A percentile compares a stretch with the other conserved stretches of the same genome.
Conservation (phyloP, 257 asterid genomes). For the Voacanga thouarsii region DNA sequence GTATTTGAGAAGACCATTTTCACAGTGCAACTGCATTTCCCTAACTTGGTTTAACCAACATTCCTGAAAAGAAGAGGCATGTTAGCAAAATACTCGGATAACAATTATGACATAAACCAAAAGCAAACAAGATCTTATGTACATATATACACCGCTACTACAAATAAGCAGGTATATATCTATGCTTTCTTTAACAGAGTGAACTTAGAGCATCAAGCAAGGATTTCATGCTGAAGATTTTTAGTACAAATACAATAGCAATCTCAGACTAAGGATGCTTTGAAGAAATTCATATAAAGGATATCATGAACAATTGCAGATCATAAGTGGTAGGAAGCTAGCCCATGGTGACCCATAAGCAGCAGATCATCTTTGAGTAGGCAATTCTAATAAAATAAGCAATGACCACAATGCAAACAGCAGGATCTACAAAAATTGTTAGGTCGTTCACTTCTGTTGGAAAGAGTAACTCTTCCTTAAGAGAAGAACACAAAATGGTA, state of each 20-base stretch:
- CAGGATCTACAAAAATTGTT: not conserved
- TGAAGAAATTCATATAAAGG: not conserved
- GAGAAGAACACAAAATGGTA: not conserved
- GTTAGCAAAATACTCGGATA: not conserved
- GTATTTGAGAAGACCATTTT: slow-evolving; percentile 49
- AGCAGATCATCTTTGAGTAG: not conserved
- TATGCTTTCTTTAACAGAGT: not conserved
- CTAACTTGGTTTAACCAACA: slow-evolving; percentile 79
- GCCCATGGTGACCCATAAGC: not conserved
- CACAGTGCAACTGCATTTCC: slow-evolving; percentile 85
- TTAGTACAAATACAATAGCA: not conserved
- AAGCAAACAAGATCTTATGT: not conserved
- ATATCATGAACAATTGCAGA: not conserved
- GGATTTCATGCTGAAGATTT: not conserved
- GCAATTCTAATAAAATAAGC: not conserved
- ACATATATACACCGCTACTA: not conserved
- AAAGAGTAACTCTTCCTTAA: not conserved
- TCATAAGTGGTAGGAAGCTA: not conserved
- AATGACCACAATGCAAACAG: not conserved
- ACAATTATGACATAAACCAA: not conserved
- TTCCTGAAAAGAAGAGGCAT: slow-evolving; percentile 52
- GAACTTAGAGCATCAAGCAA: not conserved
- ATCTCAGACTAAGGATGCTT: not conserved
- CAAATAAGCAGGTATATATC: not conserved
- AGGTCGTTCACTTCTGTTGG: not conserved